A percentile compares a stretch with the other conserved stretches of the same genome.
Evolutionary conservation across 441 rosid genomes (phyloP).

Genomic region (Melianthus villosus): DNA sequence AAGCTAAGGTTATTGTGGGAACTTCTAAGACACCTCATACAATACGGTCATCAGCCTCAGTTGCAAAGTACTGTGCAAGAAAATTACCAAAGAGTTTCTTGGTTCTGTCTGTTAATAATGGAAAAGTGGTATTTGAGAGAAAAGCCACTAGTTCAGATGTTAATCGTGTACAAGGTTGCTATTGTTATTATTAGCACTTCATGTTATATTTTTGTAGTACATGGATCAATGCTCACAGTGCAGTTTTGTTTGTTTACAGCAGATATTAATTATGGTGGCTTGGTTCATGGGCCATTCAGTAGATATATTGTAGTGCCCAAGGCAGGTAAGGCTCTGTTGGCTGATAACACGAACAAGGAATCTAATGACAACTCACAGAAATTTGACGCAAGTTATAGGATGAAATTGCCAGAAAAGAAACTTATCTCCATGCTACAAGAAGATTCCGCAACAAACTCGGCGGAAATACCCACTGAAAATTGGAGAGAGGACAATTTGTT

Average conservation of each 20-base stretch:
- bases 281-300: too few relatives aligned
- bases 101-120: conserved; percentile 49
- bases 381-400: too few relatives aligned
- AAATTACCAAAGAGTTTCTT: conserved; percentile 38
- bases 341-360: too few relatives aligned
- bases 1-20: conserved; percentile 50
- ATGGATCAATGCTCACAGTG: neutral
- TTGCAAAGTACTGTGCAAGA: conserved; percentile 72
- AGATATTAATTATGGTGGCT: too few relatives aligned
- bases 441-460: conserved; percentile 9
- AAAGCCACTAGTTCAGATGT: conserved; percentile 19
- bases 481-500: conserved; percentile 22
- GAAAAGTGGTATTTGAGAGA: conserved; percentile 56
- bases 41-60: conserved; percentile 39
- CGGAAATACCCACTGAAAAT: conserved; percentile 10
- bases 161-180: conserved; percentile 14
- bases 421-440: conserved; percentile 14
- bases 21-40: conserved; percentile 33
- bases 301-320: too few relatives aligned
- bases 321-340: too few relatives aligned
- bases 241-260: neutral
- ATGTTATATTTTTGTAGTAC: neutral
- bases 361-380: too few relatives aligned
- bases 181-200: neutral
- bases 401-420: conserved; percentile 8